Conservation (phyloP, 2,329 filamentous ascomycete species). For the Blumeria graminis region DNA sequence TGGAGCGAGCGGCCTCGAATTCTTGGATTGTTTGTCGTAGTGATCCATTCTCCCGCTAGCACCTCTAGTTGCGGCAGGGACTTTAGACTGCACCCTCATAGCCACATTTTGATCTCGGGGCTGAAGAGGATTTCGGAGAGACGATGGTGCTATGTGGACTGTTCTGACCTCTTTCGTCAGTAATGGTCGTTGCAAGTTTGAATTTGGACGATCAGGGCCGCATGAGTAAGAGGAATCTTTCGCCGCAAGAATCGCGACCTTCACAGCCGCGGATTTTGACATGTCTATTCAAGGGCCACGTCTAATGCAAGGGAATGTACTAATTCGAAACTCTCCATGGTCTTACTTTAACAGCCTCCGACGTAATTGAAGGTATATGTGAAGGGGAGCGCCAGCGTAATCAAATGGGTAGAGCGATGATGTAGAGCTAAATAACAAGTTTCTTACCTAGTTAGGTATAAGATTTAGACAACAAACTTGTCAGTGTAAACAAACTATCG, state of each 20-base stretch:
- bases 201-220: not conserved
- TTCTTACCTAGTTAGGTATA: not conserved
- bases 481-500: not conserved
- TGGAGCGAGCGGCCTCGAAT: constrained; percentile 36
- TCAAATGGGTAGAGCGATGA: too few relatives aligned
- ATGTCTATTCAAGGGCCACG: not conserved
- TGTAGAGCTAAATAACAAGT: too few relatives aligned
- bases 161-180: not conserved
- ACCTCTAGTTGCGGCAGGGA: constrained; percentile 9
- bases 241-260: not conserved
- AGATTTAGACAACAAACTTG: not conserved
- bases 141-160: not conserved
- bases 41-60: constrained; percentile 19
- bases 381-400: too few relatives aligned
- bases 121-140: constrained; percentile 6
- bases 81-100: constrained; percentile 19
- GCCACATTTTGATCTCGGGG: constrained; percentile 20
- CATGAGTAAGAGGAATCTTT: not conserved
- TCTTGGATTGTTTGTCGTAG: constrained; percentile 24
- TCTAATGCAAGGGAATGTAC: too few relatives aligned
- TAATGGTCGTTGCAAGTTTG: not conserved
- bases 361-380: too few relatives aligned
- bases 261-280: not conserved
- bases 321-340: too few relatives aligned
- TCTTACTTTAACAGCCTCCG: too few relatives aligned